phyloP scores from a whole-genome alignment of 768 basidiomycete genomes.

The Saitozyma podzolica region DNA sequence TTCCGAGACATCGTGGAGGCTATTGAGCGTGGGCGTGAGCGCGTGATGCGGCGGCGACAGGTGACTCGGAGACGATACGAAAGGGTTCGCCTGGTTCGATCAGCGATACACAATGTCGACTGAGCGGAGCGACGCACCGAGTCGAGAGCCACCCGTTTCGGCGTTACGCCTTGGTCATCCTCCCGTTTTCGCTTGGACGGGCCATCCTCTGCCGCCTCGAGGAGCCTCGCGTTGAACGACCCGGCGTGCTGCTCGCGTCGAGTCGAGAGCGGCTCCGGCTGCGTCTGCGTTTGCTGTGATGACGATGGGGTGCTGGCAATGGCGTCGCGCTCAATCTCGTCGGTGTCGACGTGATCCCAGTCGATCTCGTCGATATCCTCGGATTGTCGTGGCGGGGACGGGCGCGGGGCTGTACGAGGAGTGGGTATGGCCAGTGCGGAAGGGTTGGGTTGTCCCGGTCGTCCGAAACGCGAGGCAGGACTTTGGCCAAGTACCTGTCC shows the following conservation, averaged over 20 bases:
- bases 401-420: not conserved
- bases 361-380: constrained; percentile 34
- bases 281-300: constrained; percentile 19
- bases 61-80: constrained; percentile 15
- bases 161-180: constrained; percentile 22
- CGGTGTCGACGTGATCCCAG: constrained; percentile 41
- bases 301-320: constrained; percentile 32
- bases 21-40: constrained; percentile 22
- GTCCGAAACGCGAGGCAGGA: constrained; percentile 20
- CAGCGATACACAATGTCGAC: constrained; percentile 1
- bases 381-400: not conserved
- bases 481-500: constrained; percentile 26
- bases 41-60: constrained; percentile 20
- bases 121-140: not conserved
- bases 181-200: constrained; percentile 25
- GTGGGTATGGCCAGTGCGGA: not conserved
- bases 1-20: constrained; percentile 29
- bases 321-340: constrained; percentile 37
- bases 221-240: constrained; percentile 10
- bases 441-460: not conserved
- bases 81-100: constrained; percentile 21
- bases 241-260: not conserved
- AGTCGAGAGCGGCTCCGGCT: constrained; percentile 3
- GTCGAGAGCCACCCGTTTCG: constrained; percentile 13
- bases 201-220: constrained; percentile 17